Conservation (phyloP, 1,284 basidiomycete genomes). For the Sporisorium graminicola region DNA sequence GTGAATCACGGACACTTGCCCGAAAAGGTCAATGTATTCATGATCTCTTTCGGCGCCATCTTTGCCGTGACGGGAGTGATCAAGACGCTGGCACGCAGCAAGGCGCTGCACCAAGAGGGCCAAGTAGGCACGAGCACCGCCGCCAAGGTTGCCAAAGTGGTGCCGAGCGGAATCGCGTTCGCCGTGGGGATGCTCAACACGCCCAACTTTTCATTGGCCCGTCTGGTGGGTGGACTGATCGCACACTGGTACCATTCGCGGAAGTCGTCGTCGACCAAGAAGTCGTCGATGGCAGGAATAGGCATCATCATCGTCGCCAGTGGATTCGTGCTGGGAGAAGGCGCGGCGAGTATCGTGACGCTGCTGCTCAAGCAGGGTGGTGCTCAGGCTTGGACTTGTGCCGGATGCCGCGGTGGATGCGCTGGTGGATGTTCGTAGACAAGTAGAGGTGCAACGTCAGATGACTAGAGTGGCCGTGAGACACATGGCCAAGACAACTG, state of each 20-base stretch:
- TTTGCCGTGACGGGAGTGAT: slow-evolving; percentile 70
- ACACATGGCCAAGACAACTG: too few relatives aligned
- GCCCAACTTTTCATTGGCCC: slow-evolving; percentile 91
- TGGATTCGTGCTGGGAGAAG: slow-evolving; percentile 93
- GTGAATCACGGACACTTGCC: slow-evolving; percentile 85
- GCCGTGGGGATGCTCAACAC: slow-evolving; percentile 88
- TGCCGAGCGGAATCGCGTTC: slow-evolving; percentile 68
- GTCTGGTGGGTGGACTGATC: slow-evolving; percentile 86
- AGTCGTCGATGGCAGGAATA: slow-evolving; percentile 73
- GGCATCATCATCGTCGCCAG: slow-evolving; percentile 88
- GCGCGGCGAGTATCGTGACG: slow-evolving; percentile 85
- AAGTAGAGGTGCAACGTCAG: too few relatives aligned
- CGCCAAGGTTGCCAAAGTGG: slow-evolving; percentile 26
- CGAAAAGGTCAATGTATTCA: slow-evolving; percentile 80
- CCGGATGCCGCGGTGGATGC: slow-evolving; percentile 83
- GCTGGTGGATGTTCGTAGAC: slow-evolving; percentile 74
- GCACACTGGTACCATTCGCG: slow-evolving; percentile 73
- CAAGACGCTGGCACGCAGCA: slow-evolving; percentile 76
- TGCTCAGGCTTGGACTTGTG: slow-evolving; percentile 80
- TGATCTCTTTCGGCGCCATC: slow-evolving; percentile 79
- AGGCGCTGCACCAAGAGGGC: slow-evolving; percentile 24
- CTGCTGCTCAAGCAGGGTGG: slow-evolving; percentile 82
- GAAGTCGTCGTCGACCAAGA: slow-evolving; percentile 5
- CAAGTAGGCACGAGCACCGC: slow-evolving; percentile 19
- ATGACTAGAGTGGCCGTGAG: too few relatives aligned